Evolutionary conservation across 2,329 filamentous ascomycete genomes (phyloP), one percentile per base, ranked within the genome.

Genomic region (Trichoderma asperellum): DNA sequence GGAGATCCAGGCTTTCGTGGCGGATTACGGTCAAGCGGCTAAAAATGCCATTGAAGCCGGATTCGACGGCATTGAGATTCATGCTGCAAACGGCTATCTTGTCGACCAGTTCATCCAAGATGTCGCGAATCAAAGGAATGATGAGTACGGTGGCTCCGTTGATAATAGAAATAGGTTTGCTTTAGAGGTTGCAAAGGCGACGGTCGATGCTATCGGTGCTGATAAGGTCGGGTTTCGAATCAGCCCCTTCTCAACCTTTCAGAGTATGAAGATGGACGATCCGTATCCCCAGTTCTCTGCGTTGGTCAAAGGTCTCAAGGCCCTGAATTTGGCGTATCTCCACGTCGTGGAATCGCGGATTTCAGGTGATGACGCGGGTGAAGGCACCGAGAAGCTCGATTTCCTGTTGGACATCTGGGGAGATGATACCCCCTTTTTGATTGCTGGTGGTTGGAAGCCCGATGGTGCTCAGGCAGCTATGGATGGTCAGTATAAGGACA

Each of bases 261-360:
- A 91, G 70, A 84, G 84, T 35, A 89, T 92, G 89, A 79, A 80
- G 4, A 90, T 91, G 87, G 21, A 37, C 18, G 83, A 92, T 57
- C 89, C 89, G 0, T 74, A 87, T 11, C 86, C 89, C 0, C 89
- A 92, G 71, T 92, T 91, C 74, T 80, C 79, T 0, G 81, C 91
- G 73, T 75, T 91, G 7, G 81, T 88, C 52, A 32, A 35, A 14
- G 35, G 56, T 29, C 47, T 71, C 18, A 65, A 67, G 1, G 58
- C 32, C 24, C 29, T 89, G 0, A 81, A 84, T 1, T 79, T 92
- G 16, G 84, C 88, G 0, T 92, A 88, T 74, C 75, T 91, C 1
- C 88, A 91, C 75, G 69, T 90, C 0, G 79, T 92, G 10, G 88
- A 92, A 74, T 83, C 87, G 0, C 83, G 87, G 0, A 78, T 89